Conservation (phyloP, 345 rosid species). For the Hirschfeldia incana region DNA sequence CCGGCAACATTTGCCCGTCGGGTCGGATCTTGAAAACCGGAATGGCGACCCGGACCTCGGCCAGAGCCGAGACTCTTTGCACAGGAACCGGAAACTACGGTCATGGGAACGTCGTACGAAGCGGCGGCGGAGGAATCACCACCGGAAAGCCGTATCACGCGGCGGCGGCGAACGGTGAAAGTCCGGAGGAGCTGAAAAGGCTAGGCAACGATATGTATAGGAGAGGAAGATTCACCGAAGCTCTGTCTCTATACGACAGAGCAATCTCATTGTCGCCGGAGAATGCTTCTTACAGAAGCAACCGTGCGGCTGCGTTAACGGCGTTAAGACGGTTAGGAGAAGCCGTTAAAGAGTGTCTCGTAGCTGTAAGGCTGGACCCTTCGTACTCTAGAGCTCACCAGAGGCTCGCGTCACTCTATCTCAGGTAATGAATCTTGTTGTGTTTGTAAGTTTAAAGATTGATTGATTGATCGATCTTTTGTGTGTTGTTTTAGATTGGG, state of each 20-base stretch:
- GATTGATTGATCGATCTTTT: not conserved
- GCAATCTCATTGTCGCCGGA: constrained; percentile 76
- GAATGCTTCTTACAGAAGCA: constrained; percentile 72
- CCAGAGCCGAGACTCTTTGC: constrained; percentile 61
- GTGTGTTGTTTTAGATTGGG: constrained; percentile 65
- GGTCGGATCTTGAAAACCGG: constrained; percentile 78
- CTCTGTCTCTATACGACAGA: constrained; percentile 67
- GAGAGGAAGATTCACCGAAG: constrained; percentile 69
- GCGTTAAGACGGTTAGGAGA: constrained; percentile 67
- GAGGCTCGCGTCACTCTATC: constrained; percentile 73
- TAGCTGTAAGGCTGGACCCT: constrained; percentile 77
- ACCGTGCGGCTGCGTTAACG: constrained; percentile 88
- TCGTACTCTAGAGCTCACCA: constrained; percentile 75
- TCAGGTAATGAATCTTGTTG: constrained; percentile 46
- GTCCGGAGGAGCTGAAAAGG: constrained; percentile 79
- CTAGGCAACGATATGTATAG: constrained; percentile 80
- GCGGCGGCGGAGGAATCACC: constrained; percentile 29
- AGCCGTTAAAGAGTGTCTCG: constrained; percentile 85
- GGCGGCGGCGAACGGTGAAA: constrained; percentile 49
- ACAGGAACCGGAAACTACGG: constrained; percentile 86
- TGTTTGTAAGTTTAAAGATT: not conserved
- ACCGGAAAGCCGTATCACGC: constrained; percentile 27
- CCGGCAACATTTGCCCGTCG: constrained; percentile 90
- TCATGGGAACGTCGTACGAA: constrained; percentile 79
- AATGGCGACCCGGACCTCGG: constrained; percentile 50